These are phyloP conservation scores for Pseudocercospora musae DNA, from an alignment of 2,329 filamentous ascomycete species.

Conservation along the genomic window DNA sequence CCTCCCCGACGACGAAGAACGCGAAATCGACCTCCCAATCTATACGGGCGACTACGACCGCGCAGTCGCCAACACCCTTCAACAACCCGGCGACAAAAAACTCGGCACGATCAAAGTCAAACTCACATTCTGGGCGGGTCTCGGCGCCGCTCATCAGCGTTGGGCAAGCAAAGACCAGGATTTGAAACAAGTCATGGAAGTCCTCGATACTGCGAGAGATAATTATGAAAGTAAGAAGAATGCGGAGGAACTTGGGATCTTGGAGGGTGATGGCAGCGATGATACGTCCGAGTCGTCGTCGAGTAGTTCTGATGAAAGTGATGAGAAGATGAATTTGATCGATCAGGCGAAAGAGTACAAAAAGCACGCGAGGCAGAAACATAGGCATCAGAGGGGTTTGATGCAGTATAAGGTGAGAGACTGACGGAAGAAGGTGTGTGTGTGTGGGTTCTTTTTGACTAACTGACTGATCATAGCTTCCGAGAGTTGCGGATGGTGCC, in stretches of 20 bases:
- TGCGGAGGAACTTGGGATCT: slow-evolving; percentile 26
- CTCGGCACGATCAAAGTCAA: slow-evolving; percentile 58
- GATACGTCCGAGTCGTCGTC: slow-evolving; percentile 14
- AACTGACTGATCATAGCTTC: slow-evolving; percentile 48
- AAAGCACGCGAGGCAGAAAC: slow-evolving; percentile 56
- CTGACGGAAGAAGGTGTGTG: too few relatives aligned
- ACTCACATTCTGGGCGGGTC: slow-evolving; percentile 60
- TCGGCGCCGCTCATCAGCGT: slow-evolving; percentile 57
- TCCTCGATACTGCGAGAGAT: slow-evolving; percentile 59
- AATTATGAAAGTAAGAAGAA: slow-evolving; percentile 45
- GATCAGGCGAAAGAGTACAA: slow-evolving; percentile 60
- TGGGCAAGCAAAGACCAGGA: slow-evolving; percentile 55
- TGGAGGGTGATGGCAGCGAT: slow-evolving; percentile 12
- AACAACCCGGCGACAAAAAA: slow-evolving; percentile 53
- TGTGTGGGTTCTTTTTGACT: too few relatives aligned
- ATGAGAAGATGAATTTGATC: slow-evolving; percentile 38
- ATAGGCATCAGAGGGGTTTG: slow-evolving; percentile 63
- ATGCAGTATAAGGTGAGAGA: slow-evolving; percentile 65
- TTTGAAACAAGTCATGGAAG: slow-evolving; percentile 60
- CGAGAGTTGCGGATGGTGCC: slow-evolving; percentile 55
- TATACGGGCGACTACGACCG: slow-evolving; percentile 64
- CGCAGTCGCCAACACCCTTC: slow-evolving; percentile 48
- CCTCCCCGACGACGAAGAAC: slow-evolving; percentile 64
- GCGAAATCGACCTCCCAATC: slow-evolving; percentile 57
- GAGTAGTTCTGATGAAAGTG: slow-evolving; percentile 14